Evolutionary conservation across 2,329 filamentous ascomycete species (phyloP).

Genomic region (Aspergillus proliferans): DNA sequence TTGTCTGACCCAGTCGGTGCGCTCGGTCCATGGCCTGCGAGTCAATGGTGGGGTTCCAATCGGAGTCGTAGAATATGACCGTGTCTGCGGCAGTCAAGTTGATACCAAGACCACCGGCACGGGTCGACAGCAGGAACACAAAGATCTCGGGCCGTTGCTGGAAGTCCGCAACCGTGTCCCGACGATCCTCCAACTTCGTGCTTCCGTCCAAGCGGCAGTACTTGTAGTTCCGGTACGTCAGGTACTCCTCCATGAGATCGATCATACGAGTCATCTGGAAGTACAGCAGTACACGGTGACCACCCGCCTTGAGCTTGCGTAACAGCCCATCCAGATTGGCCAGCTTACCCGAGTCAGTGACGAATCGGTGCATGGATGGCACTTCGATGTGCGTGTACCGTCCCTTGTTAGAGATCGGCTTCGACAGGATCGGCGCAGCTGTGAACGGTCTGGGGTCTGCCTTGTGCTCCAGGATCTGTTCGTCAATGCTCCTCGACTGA

Average conservation of each 20-base stretch:
- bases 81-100: slow-evolving; percentile 95
- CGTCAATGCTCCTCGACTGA: slow-evolving; percentile 58
- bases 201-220: slow-evolving; percentile 95
- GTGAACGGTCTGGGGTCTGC: slow-evolving; percentile 51
- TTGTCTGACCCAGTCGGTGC: slow-evolving; percentile 92
- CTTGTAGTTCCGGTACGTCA: slow-evolving; percentile 98
- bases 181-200: slow-evolving; percentile 92
- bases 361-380: slow-evolving; percentile 94
- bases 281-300: slow-evolving; percentile 90
- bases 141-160: slow-evolving; percentile 92
- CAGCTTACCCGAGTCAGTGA: slow-evolving; percentile 95
- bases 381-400: slow-evolving; percentile 87
- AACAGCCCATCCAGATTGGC: slow-evolving; percentile 83
- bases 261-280: slow-evolving; percentile 99
- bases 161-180: slow-evolving; percentile 95
- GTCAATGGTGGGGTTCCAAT: slow-evolving; percentile 99
- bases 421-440: slow-evolving; percentile 67
- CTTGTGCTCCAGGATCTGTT: slow-evolving; percentile 66
- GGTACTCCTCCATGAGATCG: slow-evolving; percentile 96
- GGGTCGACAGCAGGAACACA: slow-evolving; percentile 91
- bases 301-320: slow-evolving; percentile 81
- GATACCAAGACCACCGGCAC: slow-evolving; percentile 95
- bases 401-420: slow-evolving; percentile 71
- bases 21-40: slow-evolving; percentile 98
- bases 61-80: slow-evolving; percentile 98